These are phyloP conservation scores for Heliosperma pusillum DNA, from an alignment of 148 eudicot species.

Conservation along the genomic window DNA sequence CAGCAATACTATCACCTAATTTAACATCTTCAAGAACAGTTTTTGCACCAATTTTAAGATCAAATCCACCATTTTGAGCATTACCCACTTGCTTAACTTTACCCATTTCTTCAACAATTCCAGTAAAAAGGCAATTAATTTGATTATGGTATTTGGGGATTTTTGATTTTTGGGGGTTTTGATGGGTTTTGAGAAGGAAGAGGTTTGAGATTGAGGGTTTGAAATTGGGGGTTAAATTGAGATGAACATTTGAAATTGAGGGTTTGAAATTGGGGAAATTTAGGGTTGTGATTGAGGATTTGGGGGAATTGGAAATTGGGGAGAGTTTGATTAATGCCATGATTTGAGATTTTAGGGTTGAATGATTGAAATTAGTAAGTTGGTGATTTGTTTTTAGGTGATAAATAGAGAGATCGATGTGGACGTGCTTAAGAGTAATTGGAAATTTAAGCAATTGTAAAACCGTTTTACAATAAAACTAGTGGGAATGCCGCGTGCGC, in stretches of 20 bases:
- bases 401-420: no score
- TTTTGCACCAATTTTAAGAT: constrained; percentile 58
- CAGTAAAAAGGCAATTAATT: constrained; percentile 65
- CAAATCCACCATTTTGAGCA: constrained; percentile 50
- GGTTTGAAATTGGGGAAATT: constrained; percentile 5
- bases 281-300: constrained; percentile 23
- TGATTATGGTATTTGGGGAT: constrained; percentile 26
- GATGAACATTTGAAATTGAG: constrained; percentile 20
- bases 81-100: constrained; percentile 56
- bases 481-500: no score
- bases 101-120: constrained; percentile 92
- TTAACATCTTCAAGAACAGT: constrained; percentile 67
- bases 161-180: constrained; percentile 28
- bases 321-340: constrained; percentile 17
- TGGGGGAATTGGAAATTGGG: constrained; percentile 14
- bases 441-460: no score
- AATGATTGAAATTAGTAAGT: no score
- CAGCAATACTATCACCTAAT: constrained; percentile 87
- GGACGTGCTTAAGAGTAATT: no score
- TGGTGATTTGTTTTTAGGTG: no score
- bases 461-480: no score
- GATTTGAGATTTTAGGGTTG: background rate
- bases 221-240: constrained; percentile 31
- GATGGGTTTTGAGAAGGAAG: constrained; percentile 35
- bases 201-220: constrained; percentile 32